phyloP scores from a whole-genome alignment of 352 stramenopile genomes.

The Sclerospora graminicola region DNA sequence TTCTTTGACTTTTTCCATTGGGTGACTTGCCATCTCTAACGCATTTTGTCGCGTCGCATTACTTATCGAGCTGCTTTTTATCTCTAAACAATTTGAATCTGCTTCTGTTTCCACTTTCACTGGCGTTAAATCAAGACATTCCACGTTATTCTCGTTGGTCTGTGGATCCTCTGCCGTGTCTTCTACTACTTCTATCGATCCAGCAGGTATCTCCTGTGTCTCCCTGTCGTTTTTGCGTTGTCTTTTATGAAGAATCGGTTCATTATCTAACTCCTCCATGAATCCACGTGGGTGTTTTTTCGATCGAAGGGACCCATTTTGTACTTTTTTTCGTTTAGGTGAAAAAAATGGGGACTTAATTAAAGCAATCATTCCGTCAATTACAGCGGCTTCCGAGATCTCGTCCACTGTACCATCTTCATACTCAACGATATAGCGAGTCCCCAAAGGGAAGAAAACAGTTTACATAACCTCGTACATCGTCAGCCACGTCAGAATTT shows the following conservation, averaged over 20 bases:
- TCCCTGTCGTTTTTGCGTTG: constrained; percentile 7
- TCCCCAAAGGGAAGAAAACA: constrained; percentile 58
- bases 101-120: constrained; percentile 7
- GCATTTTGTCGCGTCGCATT: constrained; percentile 9
- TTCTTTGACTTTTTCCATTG: constrained; percentile 24
- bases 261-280: constrained; percentile 2
- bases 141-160: constrained; percentile 7
- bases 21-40: constrained; percentile 28
- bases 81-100: constrained; percentile 21
- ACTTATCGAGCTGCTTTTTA: constrained; percentile 9
- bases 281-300: constrained; percentile 7
- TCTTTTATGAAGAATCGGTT: constrained; percentile 14
- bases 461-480: constrained; percentile 28
- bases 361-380: constrained; percentile 47
- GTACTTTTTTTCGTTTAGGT: constrained; percentile 5
- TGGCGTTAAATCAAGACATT: constrained; percentile 7
- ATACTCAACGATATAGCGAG: constrained; percentile 39
- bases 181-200: constrained; percentile 11
- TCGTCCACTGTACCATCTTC: constrained; percentile 35
- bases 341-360: constrained; percentile 27
- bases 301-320: constrained; percentile 2
- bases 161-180: constrained; percentile 5
- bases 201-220: constrained; percentile 6
- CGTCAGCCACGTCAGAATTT: constrained; percentile 1
- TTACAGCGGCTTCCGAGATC: constrained; percentile 42